Base-by-base conservation (phyloP, 208 protist species). In the Angomonas deanei region DNA sequence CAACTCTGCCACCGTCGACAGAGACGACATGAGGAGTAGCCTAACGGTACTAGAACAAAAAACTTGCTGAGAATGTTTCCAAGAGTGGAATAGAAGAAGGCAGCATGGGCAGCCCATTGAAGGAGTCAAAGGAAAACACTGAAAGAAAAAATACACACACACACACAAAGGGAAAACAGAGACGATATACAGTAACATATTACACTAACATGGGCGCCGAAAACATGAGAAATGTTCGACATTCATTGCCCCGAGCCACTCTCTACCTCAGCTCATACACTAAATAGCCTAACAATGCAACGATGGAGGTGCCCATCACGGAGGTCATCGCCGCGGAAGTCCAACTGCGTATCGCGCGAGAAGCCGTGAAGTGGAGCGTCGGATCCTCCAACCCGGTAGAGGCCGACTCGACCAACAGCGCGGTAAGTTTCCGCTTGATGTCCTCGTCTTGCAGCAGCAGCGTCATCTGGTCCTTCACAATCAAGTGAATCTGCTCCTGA, bases 401-500 rank as follows among this genome's bases (percentile, higher is more conserved):
- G 1, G 86, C 75, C 1, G 84, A 86, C 24, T 77, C 63, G 15
- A 82, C 68, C 5, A 96, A 67, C 11, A 88, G 86, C 21, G 70
- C 33, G 13, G 86, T 78, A 23, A 96, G 73, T 15, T 66, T 76
- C 17, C 55, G 48, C 59, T 85, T 79, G 17, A 93, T 64, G 10
- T 79, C 69, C 0, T 63, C 68, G 61, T 88, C 77, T 21, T 72
- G 54, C 26, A 96, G 74, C 30, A 96, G 69, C 34, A 66, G 74
- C 5, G 78, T 72, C 39, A 81, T 78, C 56, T 91, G 79, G 34
- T 92, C 83, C 53, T 85, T 88, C 8, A 84, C 85, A 49, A 96
- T 89, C 4, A 61, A 46, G 21, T 90, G 82, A 26, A 96, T 53
- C 55, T 96, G 84, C 28, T 93, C 90, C 49, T 86, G 74, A 39